Conservation (phyloP, 2,329 filamentous ascomycete genomes). For the Dactylonectria macrodidyma region DNA sequence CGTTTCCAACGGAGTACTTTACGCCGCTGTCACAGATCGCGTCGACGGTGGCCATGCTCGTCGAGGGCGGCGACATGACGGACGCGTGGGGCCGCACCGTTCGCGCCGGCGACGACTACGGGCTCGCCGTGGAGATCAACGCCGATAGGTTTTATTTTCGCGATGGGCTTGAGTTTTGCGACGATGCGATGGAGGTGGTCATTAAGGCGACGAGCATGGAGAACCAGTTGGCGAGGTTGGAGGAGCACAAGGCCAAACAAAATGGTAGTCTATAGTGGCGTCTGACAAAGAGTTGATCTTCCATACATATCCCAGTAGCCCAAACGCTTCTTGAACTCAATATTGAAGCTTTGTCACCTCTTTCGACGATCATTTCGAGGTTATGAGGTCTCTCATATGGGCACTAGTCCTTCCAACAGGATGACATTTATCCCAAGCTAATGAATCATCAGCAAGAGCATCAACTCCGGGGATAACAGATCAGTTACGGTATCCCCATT, state of each 20-base stretch:
- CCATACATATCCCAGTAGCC: background rate
- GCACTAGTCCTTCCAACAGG: background rate
- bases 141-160: conserved; percentile 53
- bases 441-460: background rate
- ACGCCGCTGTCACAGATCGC: conserved; percentile 50
- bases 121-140: conserved; percentile 49
- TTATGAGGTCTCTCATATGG: background rate
- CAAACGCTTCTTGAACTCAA: background rate
- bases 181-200: conserved; percentile 44
- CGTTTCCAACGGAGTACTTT: conserved; percentile 49
- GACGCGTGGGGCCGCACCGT: conserved; percentile 46
- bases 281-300: background rate
- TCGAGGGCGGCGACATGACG: conserved; percentile 41
- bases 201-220: conserved; percentile 41
- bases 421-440: background rate
- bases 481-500: no score
- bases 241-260: conserved; percentile 28
- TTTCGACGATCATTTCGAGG: no score
- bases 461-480: background rate
- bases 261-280: background rate
- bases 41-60: conserved; percentile 46
- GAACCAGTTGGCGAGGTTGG: conserved; percentile 34
- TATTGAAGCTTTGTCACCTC: background rate
- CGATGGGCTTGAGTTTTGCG: conserved; percentile 42
- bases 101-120: conserved; percentile 39